Percentiles rank a stretch among this genome's conserved stretches.
phyloP scores from a whole-genome alignment of 1,139 yeast species.

The Pichia kudriavzevii region DNA sequence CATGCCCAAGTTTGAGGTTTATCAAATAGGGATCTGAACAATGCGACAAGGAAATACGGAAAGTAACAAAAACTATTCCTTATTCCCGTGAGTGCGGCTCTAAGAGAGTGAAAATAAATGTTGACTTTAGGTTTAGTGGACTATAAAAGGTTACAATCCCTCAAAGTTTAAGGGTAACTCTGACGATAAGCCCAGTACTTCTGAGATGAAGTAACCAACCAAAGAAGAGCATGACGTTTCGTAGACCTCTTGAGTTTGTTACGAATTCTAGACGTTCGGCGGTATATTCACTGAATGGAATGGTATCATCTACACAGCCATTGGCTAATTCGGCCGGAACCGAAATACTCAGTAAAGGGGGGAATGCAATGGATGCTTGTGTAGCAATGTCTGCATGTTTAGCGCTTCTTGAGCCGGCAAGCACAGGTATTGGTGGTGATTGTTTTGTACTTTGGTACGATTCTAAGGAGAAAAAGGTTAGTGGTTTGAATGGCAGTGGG shows the following conservation, averaged over 20 bases:
- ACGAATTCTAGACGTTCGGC: conserved; percentile 60
- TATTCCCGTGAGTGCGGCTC: too few species aligned
- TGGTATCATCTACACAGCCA: conserved; percentile 72
- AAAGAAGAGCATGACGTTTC: background rate
- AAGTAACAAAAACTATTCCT: too few species aligned
- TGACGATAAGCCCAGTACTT: background rate
- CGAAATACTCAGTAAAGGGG: conserved; percentile 58
- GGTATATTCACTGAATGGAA: conserved; percentile 68
- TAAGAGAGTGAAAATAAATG: too few species aligned
- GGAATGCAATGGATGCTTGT: conserved; percentile 77
- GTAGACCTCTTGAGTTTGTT: conserved; percentile 3
- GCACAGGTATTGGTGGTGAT: conserved; percentile 83
- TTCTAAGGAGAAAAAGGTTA: conserved; percentile 40
- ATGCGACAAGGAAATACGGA: too few species aligned
- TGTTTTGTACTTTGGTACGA: conserved; percentile 62
- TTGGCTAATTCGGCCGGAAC: conserved; percentile 72
- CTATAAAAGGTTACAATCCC: too few species aligned
- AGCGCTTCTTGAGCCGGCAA: conserved; percentile 64
- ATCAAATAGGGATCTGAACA: too few species aligned
- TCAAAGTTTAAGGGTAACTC: too few species aligned
- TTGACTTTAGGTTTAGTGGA: too few species aligned
- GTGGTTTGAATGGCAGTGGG: conserved; percentile 75
- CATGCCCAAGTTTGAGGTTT: too few species aligned
- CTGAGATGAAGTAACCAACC: background rate
- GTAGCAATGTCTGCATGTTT: conserved; percentile 75